Conservation (phyloP, 148 eudicot species). For the Chenopodium berlandieri region DNA sequence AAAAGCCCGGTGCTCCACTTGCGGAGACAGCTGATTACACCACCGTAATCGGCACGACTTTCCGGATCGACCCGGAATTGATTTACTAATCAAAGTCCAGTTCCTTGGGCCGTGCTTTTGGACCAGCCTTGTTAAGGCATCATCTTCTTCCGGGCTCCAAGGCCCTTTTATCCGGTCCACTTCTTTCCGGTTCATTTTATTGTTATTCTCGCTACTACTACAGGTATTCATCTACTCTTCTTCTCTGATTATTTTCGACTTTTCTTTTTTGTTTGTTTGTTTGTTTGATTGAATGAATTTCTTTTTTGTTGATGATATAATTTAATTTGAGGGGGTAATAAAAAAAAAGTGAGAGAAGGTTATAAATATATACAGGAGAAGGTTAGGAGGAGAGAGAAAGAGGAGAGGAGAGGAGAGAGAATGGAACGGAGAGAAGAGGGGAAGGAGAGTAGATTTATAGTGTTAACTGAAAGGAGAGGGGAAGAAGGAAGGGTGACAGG, state of each 20-base stretch:
- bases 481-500: conserved; percentile 11
- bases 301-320: neutral
- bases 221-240: conserved; percentile 9
- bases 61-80: conserved; percentile 81
- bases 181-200: conserved; percentile 14
- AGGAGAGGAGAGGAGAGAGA: neutral
- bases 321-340: no score
- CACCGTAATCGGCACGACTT: conserved; percentile 80
- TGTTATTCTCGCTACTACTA: neutral
- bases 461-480: neutral
- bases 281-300: neutral
- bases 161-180: conserved; percentile 87
- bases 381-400: neutral
- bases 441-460: conserved; percentile 18
- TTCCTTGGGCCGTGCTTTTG: conserved; percentile 73
- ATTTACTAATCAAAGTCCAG: conserved; percentile 83
- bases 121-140: conserved; percentile 51
- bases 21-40: conserved; percentile 92
- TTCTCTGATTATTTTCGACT: neutral
- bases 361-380: conserved; percentile 4
- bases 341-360: no score
- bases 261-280: neutral
- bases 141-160: conserved; percentile 93
- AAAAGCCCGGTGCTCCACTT: conserved; percentile 80
- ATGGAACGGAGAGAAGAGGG: neutral